Percentiles rank a stretch among this genome's conserved stretches.
Conservation (phyloP, 371 early-diverging fungal genomes). For the Mucor circinelloides region DNA sequence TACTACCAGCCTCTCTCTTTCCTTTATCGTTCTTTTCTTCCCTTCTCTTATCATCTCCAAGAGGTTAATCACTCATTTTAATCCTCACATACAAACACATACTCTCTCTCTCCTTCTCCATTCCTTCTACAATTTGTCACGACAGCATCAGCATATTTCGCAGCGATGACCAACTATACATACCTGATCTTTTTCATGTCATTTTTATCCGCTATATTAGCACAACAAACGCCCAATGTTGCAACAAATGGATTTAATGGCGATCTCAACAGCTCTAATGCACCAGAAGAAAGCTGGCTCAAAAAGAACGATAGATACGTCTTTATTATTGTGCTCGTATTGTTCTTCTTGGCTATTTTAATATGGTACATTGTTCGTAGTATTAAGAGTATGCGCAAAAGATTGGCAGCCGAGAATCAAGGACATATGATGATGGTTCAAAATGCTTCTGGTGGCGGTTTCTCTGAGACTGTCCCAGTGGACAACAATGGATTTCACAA, state of each 20-base stretch:
- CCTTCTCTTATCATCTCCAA: conserved; percentile 2
- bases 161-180: conserved; percentile 2
- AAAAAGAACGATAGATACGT: conserved; percentile 21
- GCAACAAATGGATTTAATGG: conserved; percentile 15
- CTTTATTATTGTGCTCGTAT: conserved; percentile 22
- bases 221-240: not conserved
- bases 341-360: conserved; percentile 20
- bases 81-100: not conserved
- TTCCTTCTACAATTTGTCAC: conserved; percentile 14
- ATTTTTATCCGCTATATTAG: not conserved
- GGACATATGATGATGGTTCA: conserved; percentile 28
- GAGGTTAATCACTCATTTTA: not conserved
- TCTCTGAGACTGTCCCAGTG: conserved; percentile 23
- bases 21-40: conserved; percentile 1
- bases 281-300: conserved; percentile 25
- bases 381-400: conserved; percentile 26
- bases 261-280: not conserved
- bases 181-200: not conserved
- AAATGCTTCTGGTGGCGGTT: conserved; percentile 4
- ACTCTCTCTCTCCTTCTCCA: conserved; percentile 18
- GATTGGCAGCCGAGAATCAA: conserved; percentile 27
- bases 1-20: not conserved
- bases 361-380: conserved; percentile 32
- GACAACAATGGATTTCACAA: conserved; percentile 21
- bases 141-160: not conserved